A percentile compares a stretch with the other conserved stretches of the same genome.
Conservation (phyloP, 106 monocot genomes). For the Dioscorea alata region DNA sequence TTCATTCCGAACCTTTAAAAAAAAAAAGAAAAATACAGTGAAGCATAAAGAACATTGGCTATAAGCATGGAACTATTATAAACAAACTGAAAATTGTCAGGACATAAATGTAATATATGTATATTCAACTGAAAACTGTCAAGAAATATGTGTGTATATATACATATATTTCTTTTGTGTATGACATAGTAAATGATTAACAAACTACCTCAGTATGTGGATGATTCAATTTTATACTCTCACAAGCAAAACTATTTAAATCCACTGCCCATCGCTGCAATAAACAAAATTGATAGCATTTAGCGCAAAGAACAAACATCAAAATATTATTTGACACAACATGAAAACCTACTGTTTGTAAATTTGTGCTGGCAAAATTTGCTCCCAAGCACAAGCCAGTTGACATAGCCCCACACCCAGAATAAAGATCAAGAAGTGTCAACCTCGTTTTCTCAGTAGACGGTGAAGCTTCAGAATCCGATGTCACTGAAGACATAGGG, state of each 20-base stretch:
- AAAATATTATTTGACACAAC: not conserved
- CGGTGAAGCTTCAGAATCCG: conserved; percentile 2
- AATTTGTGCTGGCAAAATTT: conserved; percentile 27
- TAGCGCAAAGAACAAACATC: too few species aligned
- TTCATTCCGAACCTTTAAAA: conserved; percentile 81
- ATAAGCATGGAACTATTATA: too few species aligned
- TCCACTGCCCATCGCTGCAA: conserved; percentile 48
- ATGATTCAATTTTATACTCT: conserved; percentile 39
- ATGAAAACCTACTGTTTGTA: conserved; percentile 38
- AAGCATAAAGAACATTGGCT: not conserved
- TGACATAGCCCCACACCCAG: conserved; percentile 82
- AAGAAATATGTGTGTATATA: not conserved
- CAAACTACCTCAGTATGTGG: conserved; percentile 32
- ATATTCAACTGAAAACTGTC: too few species aligned
- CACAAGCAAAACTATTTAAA: conserved; percentile 29
- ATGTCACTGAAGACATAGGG: conserved; percentile 23
- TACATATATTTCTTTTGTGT: not conserved
- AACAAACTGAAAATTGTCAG: too few species aligned
- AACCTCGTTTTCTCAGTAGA: not conserved
- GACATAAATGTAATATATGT: too few species aligned
- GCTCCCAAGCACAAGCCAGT: conserved; percentile 69
- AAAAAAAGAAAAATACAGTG: not conserved
- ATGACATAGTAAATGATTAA: not conserved
- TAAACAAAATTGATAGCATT: not conserved
- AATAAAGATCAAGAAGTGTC: conserved; percentile 38